Percentiles rank a stretch among this genome's conserved stretches.
These are phyloP conservation scores for Pythium volutum DNA, from an alignment of 352 stramenopile species.

Conservation along the genomic window DNA sequence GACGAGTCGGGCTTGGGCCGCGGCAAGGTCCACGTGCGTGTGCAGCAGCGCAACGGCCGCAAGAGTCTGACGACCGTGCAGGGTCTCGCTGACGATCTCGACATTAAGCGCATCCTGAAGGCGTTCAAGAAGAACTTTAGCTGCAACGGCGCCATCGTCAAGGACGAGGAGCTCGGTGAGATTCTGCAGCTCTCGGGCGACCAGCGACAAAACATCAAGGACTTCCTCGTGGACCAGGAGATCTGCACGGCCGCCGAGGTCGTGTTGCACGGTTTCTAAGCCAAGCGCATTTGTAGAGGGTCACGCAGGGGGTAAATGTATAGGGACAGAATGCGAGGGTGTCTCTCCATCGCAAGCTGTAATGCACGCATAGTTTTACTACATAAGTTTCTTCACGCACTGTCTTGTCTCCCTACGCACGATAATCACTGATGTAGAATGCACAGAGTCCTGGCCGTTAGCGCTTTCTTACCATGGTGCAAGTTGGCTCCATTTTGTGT, in stretches of 20 bases:
- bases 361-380: slow-evolving; percentile 6
- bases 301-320: slow-evolving; percentile 21
- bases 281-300: slow-evolving; percentile 57
- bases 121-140: slow-evolving; percentile 99
- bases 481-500: neutral
- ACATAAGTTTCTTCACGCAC: neutral
- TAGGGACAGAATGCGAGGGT: slow-evolving; percentile 19
- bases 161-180: slow-evolving; percentile 97
- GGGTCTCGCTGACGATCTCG: slow-evolving; percentile 96
- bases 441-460: neutral
- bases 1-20: slow-evolving; percentile 82
- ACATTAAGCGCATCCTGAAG: slow-evolving; percentile 99
- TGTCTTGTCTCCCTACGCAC: no score
- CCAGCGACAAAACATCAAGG: slow-evolving; percentile 98
- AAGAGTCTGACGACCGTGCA: slow-evolving; percentile 99
- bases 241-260: slow-evolving; percentile 96
- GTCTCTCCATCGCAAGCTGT: neutral
- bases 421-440: no score
- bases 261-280: slow-evolving; percentile 98
- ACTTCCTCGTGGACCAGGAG: slow-evolving; percentile 99
- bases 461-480: neutral
- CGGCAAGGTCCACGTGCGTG: slow-evolving; percentile 96
- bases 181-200: slow-evolving; percentile 99
- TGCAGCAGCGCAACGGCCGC: slow-evolving; percentile 98
- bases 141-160: slow-evolving; percentile 99